Conservation (phyloP, 2,329 filamentous ascomycete species). For the Ophiocordyceps camponoti-rufipedis region DNA sequence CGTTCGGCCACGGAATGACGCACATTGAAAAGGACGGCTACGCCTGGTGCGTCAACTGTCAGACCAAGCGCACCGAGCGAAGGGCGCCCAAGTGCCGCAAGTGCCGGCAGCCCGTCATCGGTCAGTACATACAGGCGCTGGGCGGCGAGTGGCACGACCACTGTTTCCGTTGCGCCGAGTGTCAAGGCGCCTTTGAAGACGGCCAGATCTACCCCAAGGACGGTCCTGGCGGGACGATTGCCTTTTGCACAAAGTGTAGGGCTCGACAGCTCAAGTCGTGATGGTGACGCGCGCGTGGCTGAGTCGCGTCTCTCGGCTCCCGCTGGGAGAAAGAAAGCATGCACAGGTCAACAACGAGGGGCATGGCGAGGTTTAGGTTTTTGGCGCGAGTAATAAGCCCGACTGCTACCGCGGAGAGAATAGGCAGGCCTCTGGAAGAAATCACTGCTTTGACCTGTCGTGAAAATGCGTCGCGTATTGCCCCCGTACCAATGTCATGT, state of each 20-base stretch:
- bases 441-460: not conserved
- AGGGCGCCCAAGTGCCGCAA: slow-evolving; percentile 75
- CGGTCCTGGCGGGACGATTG: slow-evolving; percentile 27
- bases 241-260: slow-evolving; percentile 44
- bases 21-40: slow-evolving; percentile 92
- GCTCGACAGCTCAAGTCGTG: slow-evolving; percentile 38
- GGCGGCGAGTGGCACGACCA: slow-evolving; percentile 85
- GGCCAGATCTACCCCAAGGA: slow-evolving; percentile 46
- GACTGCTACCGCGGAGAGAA: too few relatives aligned
- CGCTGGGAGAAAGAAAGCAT: too few relatives aligned
- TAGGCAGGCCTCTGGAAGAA: not conserved
- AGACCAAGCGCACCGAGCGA: slow-evolving; percentile 79
- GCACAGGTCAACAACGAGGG: too few relatives aligned
- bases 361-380: too few relatives aligned
- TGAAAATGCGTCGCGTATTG: not conserved
- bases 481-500: not conserved
- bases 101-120: slow-evolving; percentile 70
- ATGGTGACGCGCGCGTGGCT: not conserved
- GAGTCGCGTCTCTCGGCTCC: too few relatives aligned
- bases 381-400: too few relatives aligned
- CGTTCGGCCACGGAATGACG: slow-evolving; percentile 55
- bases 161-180: slow-evolving; percentile 68
- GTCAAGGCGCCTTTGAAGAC: slow-evolving; percentile 41
- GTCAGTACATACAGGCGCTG: slow-evolving; percentile 76
- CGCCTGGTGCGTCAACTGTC: slow-evolving; percentile 88